These are phyloP conservation scores for Coemansia sp. DNA, from an alignment of 192 early-diverging fungal species.

Conservation along the genomic window DNA sequence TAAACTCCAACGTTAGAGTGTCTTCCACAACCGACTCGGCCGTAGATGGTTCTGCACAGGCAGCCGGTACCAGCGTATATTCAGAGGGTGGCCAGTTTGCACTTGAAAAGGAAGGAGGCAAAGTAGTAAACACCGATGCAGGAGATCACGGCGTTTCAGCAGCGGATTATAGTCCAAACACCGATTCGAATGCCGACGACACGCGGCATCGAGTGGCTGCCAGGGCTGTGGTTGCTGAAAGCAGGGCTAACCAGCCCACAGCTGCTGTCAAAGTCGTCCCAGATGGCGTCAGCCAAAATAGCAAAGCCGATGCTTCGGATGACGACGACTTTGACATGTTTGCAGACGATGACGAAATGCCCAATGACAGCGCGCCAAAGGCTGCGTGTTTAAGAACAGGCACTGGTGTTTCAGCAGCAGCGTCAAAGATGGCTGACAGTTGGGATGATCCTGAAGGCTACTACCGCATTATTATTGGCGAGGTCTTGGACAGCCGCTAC, in stretches of 20 bases:
- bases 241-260: background rate
- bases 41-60: background rate
- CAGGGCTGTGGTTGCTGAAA: background rate
- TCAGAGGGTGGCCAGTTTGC: constrained; percentile 11
- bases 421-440: constrained; percentile 66
- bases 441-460: constrained; percentile 98
- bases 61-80: background rate
- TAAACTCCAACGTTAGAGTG: constrained; percentile 28
- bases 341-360: constrained; percentile 62
- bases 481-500: constrained; percentile 84
- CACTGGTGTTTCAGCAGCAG: constrained; percentile 10
- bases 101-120: constrained; percentile 24
- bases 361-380: background rate
- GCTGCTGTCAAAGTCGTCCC: background rate
- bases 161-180: constrained; percentile 79
- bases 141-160: constrained; percentile 54
- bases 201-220: constrained; percentile 56
- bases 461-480: constrained; percentile 89
- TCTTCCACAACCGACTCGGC: constrained; percentile 10
- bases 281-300: constrained; percentile 7
- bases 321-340: constrained; percentile 59
- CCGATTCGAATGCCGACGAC: constrained; percentile 70
- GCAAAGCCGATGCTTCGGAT: constrained; percentile 21
- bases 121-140: constrained; percentile 5
- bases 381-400: constrained; percentile 17